Percentiles rank a stretch among this genome's conserved stretches.
Conservation (phyloP, 495 filamentous ascomycete species). For the Aspergillus funiculosus region DNA sequence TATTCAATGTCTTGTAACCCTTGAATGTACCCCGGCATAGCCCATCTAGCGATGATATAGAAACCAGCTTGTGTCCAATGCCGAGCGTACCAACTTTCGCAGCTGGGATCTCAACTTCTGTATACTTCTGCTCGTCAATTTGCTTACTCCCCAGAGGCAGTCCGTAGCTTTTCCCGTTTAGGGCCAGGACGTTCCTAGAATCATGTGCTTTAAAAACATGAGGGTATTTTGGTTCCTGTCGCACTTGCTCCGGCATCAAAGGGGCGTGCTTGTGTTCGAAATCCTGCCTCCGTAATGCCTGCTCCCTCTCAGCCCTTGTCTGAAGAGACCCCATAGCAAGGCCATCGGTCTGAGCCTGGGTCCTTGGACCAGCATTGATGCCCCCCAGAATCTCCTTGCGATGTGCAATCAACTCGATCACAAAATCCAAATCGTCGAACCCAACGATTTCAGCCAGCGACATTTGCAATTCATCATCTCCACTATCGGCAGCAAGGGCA, state of each 20-base stretch:
- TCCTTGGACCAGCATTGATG: conserved; percentile 25
- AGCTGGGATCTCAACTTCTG: conserved; percentile 83
- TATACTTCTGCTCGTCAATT: conserved; percentile 64
- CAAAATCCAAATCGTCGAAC: conserved; percentile 84
- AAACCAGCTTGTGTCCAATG: conserved; percentile 63
- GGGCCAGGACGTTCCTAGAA: conserved; percentile 75
- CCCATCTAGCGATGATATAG: conserved; percentile 79
- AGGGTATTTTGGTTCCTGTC: conserved; percentile 68
- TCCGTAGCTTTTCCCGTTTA: conserved; percentile 69
- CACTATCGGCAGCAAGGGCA: conserved; percentile 56
- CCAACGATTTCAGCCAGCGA: conserved; percentile 86
- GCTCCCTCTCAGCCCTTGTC: conserved; percentile 70
- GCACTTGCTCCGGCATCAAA: conserved; percentile 55
- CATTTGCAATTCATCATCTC: conserved; percentile 82
- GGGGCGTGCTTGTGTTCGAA: conserved; percentile 73
- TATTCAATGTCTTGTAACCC: conserved; percentile 87
- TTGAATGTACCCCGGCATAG: conserved; percentile 88
- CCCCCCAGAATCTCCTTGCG: conserved; percentile 54
- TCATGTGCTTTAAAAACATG: conserved; percentile 83
- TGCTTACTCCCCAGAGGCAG: conserved; percentile 61
- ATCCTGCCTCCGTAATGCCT: conserved; percentile 66
- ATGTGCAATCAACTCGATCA: conserved; percentile 75
- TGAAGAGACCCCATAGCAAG: conserved; percentile 53
- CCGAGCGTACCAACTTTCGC: conserved; percentile 68
- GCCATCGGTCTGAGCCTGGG: conserved; percentile 42